Base-by-base conservation (phyloP, 1,284 basidiomycete genomes). In the Malassezia pachydermatis region DNA sequence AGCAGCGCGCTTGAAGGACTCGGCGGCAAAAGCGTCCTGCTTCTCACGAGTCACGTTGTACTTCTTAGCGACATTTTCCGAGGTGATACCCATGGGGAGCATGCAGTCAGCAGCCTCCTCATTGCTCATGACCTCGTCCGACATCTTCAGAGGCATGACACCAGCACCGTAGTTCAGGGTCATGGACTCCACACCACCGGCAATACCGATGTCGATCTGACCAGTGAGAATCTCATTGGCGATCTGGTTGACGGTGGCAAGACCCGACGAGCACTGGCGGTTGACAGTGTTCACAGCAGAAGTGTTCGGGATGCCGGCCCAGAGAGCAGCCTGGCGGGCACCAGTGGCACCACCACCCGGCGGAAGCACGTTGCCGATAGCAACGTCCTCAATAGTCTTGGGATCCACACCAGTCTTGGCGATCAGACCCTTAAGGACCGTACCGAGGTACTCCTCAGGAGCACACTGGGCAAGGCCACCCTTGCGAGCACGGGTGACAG, bases 161-260 rank as follows among this genome's bases (percentile, higher is more conserved):
- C 76, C 78, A 22, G 84, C 77, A 35, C 84, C 86, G 53, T 67
- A 68, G 63, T 67, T 63, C 47, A 62, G 57, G 0, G 88, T 88
- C 92, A 98, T 98, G 40, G 82, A 85, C 76, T 98, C 92, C 30
- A 90, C 88, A 67, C 92, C 92, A 40, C 88, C 87, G 66, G 86
- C 86, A 54, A 96, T 88, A 59, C 92, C 90, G 67, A 95, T 84
- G 72, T 90, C 84, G 52, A 75, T 75, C 56, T 70, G 67, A 36
- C 64, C 62, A 17, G 59, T 48, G 24, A 69, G 54, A 70, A 98
- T 96, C 73, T 86, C 79, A 72, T 87, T 87, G 44, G 92, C 89
- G 60, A 96, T 88, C 73, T 87, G 81, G 73, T 83, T 85, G 56
- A 94, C 80, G 25, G 88, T 84, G 28, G 85, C 82, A 41, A 98